These are phyloP conservation scores for Chrysanthemum lavandulifolium DNA, from an alignment of 129 eudicot species.

Conservation along the genomic window DNA sequence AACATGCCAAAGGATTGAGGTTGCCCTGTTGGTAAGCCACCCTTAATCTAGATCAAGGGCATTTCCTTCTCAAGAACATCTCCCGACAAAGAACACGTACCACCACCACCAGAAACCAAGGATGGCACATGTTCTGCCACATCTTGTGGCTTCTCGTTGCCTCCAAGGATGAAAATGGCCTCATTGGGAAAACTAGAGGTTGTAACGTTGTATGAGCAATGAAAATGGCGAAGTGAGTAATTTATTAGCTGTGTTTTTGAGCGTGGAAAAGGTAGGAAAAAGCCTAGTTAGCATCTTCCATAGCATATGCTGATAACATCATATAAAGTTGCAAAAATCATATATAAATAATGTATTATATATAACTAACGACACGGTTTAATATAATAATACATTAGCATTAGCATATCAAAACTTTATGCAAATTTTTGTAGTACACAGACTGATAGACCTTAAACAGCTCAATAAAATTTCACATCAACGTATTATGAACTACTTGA, in stretches of 20 bases:
- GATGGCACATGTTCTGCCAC: background rate
- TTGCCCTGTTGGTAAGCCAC: constrained; percentile 33
- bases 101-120: constrained; percentile 7
- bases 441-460: too few relatives aligned
- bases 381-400: too few relatives aligned
- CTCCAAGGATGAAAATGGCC: background rate
- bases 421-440: too few relatives aligned
- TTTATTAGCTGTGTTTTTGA: constrained; percentile 19
- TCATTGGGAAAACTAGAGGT: background rate
- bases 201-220: constrained; percentile 12
- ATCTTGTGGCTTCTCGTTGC: constrained; percentile 10
- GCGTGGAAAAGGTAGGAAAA: constrained; percentile 24
- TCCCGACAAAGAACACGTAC: constrained; percentile 9
- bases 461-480: too few relatives aligned
- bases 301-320: constrained; percentile 36
- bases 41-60: constrained; percentile 17
- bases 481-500: too few relatives aligned
- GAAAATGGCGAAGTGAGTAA: constrained; percentile 19
- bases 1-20: constrained; percentile 37
- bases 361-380: too few relatives aligned
- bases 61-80: constrained; percentile 17
- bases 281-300: constrained; percentile 38
- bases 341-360: too few relatives aligned
- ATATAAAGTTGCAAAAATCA: constrained; percentile 20
- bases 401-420: too few relatives aligned